Base-by-base conservation (phyloP, 1,139 yeast genomes). In the Kodamaea sp. region DNA sequence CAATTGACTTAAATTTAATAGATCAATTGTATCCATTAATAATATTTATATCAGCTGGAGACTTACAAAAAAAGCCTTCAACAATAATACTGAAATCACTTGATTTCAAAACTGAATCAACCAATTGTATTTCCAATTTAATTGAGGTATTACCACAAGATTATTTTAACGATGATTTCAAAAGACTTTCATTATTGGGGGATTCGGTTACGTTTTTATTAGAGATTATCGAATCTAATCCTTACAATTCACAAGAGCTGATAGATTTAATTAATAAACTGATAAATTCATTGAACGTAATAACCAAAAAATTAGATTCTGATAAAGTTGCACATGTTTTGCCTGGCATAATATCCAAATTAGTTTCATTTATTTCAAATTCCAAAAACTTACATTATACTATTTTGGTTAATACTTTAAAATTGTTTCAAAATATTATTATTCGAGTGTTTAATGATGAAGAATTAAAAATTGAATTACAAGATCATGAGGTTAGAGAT, bases 1-100 rank as follows among this genome's bases (percentile, higher is more conserved):
- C 57, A 27, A 45, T 47, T 3, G 58, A 63, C 27, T 48, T 50
- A 15, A 41, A 35, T 4, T 48, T 70, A 9, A 43, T 64, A 2
- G 73, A 67, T 46, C 75, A 70, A 42, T 48, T 70, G 28, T 58
- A 52, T 30, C 70, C 74, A 0, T 50, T 70, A 25, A 50, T 62
- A 0, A 39, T 67, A n/a, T 64, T 48, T 39, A 50, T 70, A 4
- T 39, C 52, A 6, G 57, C 49, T 9, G 52, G 49, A 4, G 39
- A 36, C 7, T 41, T 31, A 7, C 27, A 36, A 5, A 20, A 26
- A 6, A 25, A 27, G 22, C 20, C 29, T 10, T 11, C 27, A 6
- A 15, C 11, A 5, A 37, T 46, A 7, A 35, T n/a, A 9, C 12
- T 28, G 4, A 52, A 46, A 37, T 32, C 42, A 7, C 32, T 46